Evolutionary conservation across 768 basidiomycete genomes (phyloP).

Genomic region (Phlegmacium glaucopus): DNA sequence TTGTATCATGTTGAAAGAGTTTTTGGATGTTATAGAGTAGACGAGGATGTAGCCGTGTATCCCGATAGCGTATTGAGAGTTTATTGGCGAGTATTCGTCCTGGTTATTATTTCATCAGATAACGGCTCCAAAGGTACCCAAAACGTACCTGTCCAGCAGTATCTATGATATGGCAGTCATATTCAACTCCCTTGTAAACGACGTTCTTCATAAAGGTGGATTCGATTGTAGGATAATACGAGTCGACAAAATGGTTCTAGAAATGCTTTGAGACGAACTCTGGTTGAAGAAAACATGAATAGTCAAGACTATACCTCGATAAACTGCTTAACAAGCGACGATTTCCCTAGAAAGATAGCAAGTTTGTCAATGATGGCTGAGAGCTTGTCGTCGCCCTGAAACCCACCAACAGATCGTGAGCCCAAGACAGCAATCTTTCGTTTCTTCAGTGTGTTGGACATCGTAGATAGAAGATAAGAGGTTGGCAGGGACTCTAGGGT

Average conservation of each 20-base stretch:
- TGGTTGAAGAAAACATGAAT: background rate
- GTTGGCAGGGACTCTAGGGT: no score
- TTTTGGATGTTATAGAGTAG: slow-evolving; percentile 86
- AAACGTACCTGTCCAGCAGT: slow-evolving; percentile 88
- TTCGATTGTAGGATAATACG: slow-evolving; percentile 96
- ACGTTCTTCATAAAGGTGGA: slow-evolving; percentile 83
- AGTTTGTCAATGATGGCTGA: no score
- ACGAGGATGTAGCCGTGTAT: slow-evolving; percentile 97
- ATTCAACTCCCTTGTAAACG: slow-evolving; percentile 84
- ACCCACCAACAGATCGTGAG: slow-evolving; percentile 85
- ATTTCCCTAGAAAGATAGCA: slow-evolving; percentile 67
- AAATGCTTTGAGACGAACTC: background rate
- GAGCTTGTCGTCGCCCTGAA: background rate
- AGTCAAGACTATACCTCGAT: slow-evolving; percentile 51
- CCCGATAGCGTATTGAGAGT: slow-evolving; percentile 91
- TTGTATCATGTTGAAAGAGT: slow-evolving; percentile 93
- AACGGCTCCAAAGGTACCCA: no score
- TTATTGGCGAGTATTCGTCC: slow-evolving; percentile 96
- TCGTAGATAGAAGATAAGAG: slow-evolving; percentile 4
- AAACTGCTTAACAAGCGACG: slow-evolving; percentile 91
- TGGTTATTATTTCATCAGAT: slow-evolving; percentile 22
- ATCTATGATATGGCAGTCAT: slow-evolving; percentile 96
- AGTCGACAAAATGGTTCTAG: slow-evolving; percentile 79
- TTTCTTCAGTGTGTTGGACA: slow-evolving; percentile 52
- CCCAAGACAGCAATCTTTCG: slow-evolving; percentile 90